A percentile compares a stretch with the other conserved stretches of the same genome.
Conservation (phyloP, 129 eudicot genomes). For the Sambucus nigra region DNA sequence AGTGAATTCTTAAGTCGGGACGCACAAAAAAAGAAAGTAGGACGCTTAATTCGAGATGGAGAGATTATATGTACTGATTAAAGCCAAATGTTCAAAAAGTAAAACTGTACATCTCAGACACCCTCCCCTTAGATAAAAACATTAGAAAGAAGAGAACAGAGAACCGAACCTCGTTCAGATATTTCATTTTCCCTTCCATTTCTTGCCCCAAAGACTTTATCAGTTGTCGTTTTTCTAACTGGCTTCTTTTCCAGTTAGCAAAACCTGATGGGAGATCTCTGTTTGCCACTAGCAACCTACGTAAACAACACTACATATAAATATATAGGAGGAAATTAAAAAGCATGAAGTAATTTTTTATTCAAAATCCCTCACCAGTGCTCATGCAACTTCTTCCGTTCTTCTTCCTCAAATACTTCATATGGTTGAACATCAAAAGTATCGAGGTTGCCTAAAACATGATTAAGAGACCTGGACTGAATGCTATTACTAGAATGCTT, state of each 20-base stretch:
- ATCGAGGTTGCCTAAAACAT: constrained; percentile 70
- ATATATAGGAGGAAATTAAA: not conserved
- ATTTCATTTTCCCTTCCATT: constrained; percentile 42
- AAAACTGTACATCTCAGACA: too few species aligned
- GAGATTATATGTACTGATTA: too few species aligned
- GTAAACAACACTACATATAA: not conserved
- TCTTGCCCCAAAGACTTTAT: constrained; percentile 42
- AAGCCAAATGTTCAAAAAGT: too few species aligned
- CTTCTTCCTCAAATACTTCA: constrained; percentile 87
- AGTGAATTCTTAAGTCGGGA: too few species aligned
- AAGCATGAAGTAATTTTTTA: not conserved
- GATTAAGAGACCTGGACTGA: constrained; percentile 54
- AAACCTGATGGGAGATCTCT: constrained; percentile 50
- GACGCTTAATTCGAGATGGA: too few species aligned
- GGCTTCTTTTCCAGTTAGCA: constrained; percentile 48
- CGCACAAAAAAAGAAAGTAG: too few species aligned
- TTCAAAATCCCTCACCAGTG: constrained; percentile 54
- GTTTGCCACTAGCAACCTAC: constrained; percentile 61
- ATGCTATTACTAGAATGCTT: constrained; percentile 62
- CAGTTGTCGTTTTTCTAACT: constrained; percentile 32
- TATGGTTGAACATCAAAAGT: constrained; percentile 61
- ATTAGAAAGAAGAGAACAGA: not conserved
- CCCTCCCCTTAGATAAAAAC: not conserved
- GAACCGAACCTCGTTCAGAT: constrained; percentile 27
- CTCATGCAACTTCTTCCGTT: constrained; percentile 53